A percentile compares a stretch with the other conserved stretches of the same genome.
Conservation (phyloP, 768 basidiomycete genomes). For the Termitomyces sp. region DNA sequence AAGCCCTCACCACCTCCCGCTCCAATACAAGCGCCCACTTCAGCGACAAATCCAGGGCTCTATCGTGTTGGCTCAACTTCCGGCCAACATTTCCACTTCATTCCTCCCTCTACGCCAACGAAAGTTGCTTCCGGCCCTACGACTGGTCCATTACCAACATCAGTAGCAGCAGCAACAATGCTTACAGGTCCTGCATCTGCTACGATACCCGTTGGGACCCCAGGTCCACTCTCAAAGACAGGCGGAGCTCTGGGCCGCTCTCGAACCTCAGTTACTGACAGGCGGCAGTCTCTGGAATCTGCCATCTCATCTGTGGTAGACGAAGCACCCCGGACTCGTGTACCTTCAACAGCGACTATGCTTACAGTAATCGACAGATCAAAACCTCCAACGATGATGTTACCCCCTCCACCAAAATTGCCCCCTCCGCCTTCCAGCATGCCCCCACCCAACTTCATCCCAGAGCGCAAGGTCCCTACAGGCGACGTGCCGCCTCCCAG, state of each 20-base stretch:
- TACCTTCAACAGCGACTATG: conserved; percentile 47
- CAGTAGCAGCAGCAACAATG: conserved; percentile 22
- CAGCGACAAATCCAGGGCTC: conserved; percentile 31
- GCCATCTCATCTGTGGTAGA: conserved; percentile 45
- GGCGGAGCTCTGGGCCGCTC: conserved; percentile 43
- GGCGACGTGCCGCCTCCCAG: conserved; percentile 72
- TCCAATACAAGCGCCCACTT: conserved; percentile 23
- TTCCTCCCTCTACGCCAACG: conserved; percentile 44
- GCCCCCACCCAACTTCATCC: conserved; percentile 74
- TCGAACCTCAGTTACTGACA: conserved; percentile 50
- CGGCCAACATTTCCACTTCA: conserved; percentile 59
- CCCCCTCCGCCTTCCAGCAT: conserved; percentile 69
- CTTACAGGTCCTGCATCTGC: conserved; percentile 25
- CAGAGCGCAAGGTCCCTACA: conserved; percentile 52
- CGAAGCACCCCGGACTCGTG: conserved; percentile 44
- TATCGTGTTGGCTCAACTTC: conserved; percentile 49
- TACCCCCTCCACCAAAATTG: conserved; percentile 73
- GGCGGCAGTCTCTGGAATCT: conserved; percentile 71
- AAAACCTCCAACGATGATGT: conserved; percentile 77
- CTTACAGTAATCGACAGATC: conserved; percentile 63
- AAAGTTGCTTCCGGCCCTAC: conserved; percentile 12
- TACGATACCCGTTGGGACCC: conserved; percentile 30
- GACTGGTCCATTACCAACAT: conserved; percentile 21
- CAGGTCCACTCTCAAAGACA: conserved; percentile 33
- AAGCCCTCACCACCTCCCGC: conserved; percentile 35